These are phyloP conservation scores for Inonotus hispidus DNA, from an alignment of 1,284 basidiomycete species.

Conservation along the genomic window DNA sequence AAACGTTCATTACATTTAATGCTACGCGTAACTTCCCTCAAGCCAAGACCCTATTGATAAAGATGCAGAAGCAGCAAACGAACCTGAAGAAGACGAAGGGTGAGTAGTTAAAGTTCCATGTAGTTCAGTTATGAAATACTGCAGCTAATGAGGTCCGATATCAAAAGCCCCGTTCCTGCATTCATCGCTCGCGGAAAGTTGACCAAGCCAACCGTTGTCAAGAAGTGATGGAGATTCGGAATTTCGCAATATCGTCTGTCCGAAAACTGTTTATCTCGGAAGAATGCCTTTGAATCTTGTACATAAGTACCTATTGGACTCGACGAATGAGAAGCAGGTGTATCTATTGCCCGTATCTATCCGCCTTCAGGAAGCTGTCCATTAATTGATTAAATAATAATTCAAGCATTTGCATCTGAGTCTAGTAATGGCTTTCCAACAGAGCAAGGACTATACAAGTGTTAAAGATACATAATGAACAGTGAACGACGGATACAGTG, in stretches of 20 bases:
- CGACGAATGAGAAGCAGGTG: not conserved
- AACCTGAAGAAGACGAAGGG: not conserved
- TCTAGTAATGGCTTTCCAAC: no score
- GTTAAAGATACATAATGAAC: no score
- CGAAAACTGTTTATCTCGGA: no score
- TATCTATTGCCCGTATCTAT: not conserved
- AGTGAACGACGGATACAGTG: no score
- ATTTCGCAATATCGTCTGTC: no score
- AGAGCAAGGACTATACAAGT: no score
- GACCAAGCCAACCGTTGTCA: not conserved
- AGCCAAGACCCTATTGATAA: not conserved
- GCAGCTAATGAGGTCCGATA: not conserved
- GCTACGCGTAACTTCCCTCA: not conserved
- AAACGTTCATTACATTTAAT: not conserved
- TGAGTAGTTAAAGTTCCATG: not conserved
- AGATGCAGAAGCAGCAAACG: not conserved
- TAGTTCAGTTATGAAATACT: not conserved
- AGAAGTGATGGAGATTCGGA: not conserved
- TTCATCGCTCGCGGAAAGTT: not conserved
- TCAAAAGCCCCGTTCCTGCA: not conserved
- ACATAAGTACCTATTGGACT: not conserved
- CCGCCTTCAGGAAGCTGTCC: not conserved
- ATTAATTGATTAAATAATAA: no score
- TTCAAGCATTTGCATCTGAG: no score
- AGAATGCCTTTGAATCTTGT: not conserved